Evolutionary conservation across 2,329 filamentous ascomycete genomes (phyloP).

Genomic region (Aspergillus phoenicis): DNA sequence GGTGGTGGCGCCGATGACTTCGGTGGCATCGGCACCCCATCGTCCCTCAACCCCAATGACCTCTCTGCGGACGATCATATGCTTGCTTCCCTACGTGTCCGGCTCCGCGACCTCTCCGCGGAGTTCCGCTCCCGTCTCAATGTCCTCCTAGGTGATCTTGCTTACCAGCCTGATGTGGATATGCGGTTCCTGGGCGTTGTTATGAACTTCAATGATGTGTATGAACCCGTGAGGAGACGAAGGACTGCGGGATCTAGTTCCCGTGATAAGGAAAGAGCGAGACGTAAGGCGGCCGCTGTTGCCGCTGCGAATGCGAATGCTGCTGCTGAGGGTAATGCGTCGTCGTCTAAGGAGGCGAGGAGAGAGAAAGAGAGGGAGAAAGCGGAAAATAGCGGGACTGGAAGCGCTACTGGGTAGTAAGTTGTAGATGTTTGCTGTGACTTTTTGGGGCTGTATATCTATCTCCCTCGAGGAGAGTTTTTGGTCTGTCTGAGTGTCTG

Average conservation of each 20-base stretch:
- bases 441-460: background rate
- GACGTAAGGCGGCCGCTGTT: slow-evolving; percentile 30
- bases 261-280: slow-evolving; percentile 35
- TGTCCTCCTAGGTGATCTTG: slow-evolving; percentile 81
- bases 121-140: slow-evolving; percentile 80
- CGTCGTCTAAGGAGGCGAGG: slow-evolving; percentile 22
- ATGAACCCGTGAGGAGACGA: slow-evolving; percentile 72
- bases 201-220: slow-evolving; percentile 99
- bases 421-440: background rate
- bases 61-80: slow-evolving; percentile 58
- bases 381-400: slow-evolving; percentile 8
- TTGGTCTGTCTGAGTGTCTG: background rate
- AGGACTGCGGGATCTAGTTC: slow-evolving; percentile 32
- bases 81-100: slow-evolving; percentile 73
- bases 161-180: slow-evolving; percentile 91
- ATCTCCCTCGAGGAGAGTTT: background rate
- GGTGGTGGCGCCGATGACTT: slow-evolving; percentile 30
- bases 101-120: slow-evolving; percentile 70
- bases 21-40: slow-evolving; percentile 40
- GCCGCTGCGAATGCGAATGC: slow-evolving; percentile 19
- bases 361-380: slow-evolving; percentile 26
- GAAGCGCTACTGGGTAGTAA: slow-evolving; percentile 6
- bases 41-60: slow-evolving; percentile 40
- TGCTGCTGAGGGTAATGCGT: slow-evolving; percentile 15
- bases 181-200: slow-evolving; percentile 94